These are phyloP conservation scores for Sclerotinia borealis DNA, from an alignment of 2,329 filamentous ascomycete genomes.

Conservation along the genomic window DNA sequence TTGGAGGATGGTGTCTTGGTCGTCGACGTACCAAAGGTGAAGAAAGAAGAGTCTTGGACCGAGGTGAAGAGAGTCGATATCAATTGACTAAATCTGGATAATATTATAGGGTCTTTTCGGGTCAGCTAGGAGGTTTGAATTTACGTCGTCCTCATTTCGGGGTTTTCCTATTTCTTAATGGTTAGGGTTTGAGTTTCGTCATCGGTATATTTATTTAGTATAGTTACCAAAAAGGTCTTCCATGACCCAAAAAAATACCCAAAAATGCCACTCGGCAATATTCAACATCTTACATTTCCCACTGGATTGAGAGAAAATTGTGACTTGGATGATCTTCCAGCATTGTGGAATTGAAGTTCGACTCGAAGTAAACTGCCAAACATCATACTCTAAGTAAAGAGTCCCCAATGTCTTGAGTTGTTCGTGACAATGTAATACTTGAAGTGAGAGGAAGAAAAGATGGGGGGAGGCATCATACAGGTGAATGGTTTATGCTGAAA, in stretches of 20 bases:
- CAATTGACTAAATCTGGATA: conserved; percentile 9
- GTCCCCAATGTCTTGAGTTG: not conserved
- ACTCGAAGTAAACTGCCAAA: not conserved
- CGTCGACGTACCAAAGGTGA: conserved; percentile 70
- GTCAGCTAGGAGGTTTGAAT: conserved; percentile 12
- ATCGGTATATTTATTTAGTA: conserved; percentile 16
- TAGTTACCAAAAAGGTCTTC: conserved; percentile 11
- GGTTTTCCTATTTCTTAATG: not conserved
- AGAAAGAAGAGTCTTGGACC: conserved; percentile 52
- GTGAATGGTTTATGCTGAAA: not conserved
- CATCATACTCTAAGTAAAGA: not conserved
- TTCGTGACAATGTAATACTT: not conserved
- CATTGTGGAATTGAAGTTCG: not conserved
- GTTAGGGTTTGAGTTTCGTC: conserved; percentile 6
- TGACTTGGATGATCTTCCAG: not conserved
- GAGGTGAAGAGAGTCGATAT: conserved; percentile 56
- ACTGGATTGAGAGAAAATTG: not conserved
- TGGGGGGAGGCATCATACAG: not conserved
- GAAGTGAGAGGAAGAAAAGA: not conserved
- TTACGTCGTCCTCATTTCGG: not conserved
- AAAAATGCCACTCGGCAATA: conserved; percentile 22
- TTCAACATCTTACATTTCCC: not conserved
- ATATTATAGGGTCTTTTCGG: conserved; percentile 1
- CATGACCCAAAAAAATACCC: conserved; percentile 17
- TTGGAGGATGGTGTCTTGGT: conserved; percentile 73